These are phyloP conservation scores for Paracoccidioides lutzii DNA, from an alignment of 2,329 filamentous ascomycete species.

Conservation along the genomic window DNA sequence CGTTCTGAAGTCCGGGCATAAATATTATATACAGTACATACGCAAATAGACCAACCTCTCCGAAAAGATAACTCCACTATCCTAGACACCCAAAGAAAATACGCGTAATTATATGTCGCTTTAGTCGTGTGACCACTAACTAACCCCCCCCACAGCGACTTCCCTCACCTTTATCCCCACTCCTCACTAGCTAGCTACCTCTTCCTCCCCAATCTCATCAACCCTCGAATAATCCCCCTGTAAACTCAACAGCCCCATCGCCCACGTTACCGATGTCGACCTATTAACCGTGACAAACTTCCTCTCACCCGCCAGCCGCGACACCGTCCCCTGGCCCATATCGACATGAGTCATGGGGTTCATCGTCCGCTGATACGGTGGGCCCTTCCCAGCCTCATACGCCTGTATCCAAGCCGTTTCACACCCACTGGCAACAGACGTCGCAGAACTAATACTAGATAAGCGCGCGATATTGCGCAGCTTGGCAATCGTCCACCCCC, in stretches of 20 bases:
- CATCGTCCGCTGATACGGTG: conserved; percentile 50
- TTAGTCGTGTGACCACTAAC: background rate
- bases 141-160: background rate
- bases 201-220: background rate
- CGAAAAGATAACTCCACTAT: no score
- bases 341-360: conserved; percentile 5
- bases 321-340: conserved; percentile 12
- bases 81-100: background rate
- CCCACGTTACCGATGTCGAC: conserved; percentile 56
- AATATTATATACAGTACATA: no score
- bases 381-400: conserved; percentile 59
- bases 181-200: background rate
- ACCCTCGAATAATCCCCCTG: conserved; percentile 47
- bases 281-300: conserved; percentile 48
- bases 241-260: conserved; percentile 64
- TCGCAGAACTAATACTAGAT: conserved; percentile 77
- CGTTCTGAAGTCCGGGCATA: no score
- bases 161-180: background rate
- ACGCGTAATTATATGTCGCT: background rate
- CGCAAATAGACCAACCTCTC: no score
- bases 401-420: conserved; percentile 73
- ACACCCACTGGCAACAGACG: conserved; percentile 69
- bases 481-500: conserved; percentile 62
- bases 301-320: conserved; percentile 23
- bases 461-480: conserved; percentile 63